phyloP scores from a whole-genome alignment of 345 rosid genomes.

The Boechera retrofracta region DNA sequence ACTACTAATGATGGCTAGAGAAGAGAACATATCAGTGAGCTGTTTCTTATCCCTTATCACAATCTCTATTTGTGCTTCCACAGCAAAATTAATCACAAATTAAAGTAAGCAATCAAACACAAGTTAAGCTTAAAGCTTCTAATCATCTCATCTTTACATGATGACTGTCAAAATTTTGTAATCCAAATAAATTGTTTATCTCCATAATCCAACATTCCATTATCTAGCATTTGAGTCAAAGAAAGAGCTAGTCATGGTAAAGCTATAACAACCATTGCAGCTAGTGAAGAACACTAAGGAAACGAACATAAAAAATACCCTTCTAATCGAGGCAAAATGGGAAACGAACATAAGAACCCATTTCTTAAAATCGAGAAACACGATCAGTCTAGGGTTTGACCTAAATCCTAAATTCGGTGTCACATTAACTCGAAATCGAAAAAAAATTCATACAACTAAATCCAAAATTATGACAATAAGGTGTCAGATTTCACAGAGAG shows the following conservation, averaged over 20 bases:
- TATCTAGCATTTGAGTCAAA: background rate
- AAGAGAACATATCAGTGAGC: no score
- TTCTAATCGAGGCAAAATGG: background rate
- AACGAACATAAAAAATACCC: background rate
- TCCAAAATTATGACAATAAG: background rate
- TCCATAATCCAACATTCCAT: background rate
- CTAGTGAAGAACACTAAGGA: background rate
- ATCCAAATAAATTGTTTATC: background rate
- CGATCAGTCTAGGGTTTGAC: constrained; percentile 30
- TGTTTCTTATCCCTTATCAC: background rate
- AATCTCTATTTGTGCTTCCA: background rate
- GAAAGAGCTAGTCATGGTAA: background rate
- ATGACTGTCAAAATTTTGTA: background rate
- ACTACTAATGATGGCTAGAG: background rate
- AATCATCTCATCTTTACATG: background rate
- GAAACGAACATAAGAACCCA: background rate
- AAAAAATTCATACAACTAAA: background rate
- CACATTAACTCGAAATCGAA: background rate
- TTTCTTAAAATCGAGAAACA: background rate
- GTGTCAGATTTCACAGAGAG: background rate
- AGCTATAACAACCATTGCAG: background rate
- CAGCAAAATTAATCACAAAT: background rate
- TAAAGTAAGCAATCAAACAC: background rate
- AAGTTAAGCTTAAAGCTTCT: background rate
- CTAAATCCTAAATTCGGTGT: background rate